Conservation (phyloP, 2,329 filamentous ascomycete species). For the Lasiodiplodia theobromae region DNA sequence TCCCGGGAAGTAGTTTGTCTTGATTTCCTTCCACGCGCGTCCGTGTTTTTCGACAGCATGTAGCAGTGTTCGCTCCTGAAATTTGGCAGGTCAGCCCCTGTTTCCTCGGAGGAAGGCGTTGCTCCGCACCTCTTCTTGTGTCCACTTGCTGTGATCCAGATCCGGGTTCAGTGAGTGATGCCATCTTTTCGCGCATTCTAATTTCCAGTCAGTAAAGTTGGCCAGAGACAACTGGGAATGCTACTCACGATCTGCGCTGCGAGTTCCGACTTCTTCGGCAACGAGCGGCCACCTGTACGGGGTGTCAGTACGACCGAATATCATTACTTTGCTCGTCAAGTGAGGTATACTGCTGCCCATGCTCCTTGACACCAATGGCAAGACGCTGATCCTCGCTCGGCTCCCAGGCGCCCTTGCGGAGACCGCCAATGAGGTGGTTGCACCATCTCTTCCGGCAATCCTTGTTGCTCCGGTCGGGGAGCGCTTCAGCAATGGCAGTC, state of each 20-base stretch:
- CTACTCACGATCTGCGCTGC: conserved; percentile 34
- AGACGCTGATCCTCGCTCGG: conserved; percentile 26
- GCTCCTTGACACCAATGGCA: neutral
- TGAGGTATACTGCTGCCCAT: neutral
- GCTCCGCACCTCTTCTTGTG: neutral
- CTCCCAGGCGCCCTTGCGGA: conserved; percentile 39
- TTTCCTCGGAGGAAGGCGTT: neutral
- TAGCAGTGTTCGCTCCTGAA: conserved; percentile 30
- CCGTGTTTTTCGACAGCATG: conserved; percentile 32
- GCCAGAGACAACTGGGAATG: neutral
- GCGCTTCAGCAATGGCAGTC: conserved; percentile 33
- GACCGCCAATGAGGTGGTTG: conserved; percentile 37
- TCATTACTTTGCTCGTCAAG: neutral
- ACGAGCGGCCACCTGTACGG: conserved; percentile 40
- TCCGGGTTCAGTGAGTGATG: conserved; percentile 33
- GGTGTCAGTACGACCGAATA: neutral
- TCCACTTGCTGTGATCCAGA: conserved; percentile 9
- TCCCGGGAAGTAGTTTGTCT: conserved; percentile 31
- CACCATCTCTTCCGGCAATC: conserved; percentile 44
- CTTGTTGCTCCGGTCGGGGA: conserved; percentile 41
- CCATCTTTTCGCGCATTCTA: conserved; percentile 47
- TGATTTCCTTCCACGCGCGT: conserved; percentile 34
- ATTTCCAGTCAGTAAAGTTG: neutral
- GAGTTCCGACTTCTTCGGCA: conserved; percentile 38
- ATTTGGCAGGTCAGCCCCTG: neutral